Evolutionary conservation across 208 protist species (phyloP), one percentile per base, ranked within the genome.

Genomic region (Leishmania guyanensis): DNA sequence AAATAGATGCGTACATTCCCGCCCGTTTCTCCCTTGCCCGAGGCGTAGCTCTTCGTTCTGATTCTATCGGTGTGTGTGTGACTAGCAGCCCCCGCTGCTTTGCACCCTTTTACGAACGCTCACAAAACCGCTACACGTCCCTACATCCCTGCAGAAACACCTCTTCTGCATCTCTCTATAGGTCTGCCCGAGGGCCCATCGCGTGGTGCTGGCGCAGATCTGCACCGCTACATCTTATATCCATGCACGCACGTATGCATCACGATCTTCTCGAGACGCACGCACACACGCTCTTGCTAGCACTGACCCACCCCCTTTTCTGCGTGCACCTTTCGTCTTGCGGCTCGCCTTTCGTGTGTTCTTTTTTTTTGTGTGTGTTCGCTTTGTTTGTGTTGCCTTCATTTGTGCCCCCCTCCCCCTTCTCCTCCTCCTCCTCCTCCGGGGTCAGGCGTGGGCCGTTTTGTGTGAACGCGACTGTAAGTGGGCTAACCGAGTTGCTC

Each of bases 261-360:
- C 0, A 9, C 56, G 22, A 8, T 62, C 22, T 8, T 62, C 20
- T 62, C 56, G 56, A 62, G 56, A 29, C 56, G 56, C 56, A 22
- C 56, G 56, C 16, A n/a, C 56, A 62, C 9, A 64, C 1, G 43
- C 43, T 17, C 58, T 64, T 6, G 26, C 26, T 9, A 64, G 26
- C 58, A 8, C 58, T 26, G 58, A 64, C 26, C 26, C 26, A 64
- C 8, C 2, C 26, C 6, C 26, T 5, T 10, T 64, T 64, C 58
- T 64, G 9, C 4, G 43, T 46, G 43, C 43, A 3, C 43, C 43
- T 46, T 46, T 64, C 33, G 16, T 20, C n/a, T 39, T 29, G 50
- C 46, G 20, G 46, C 64, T 50, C 78, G 22, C 26, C 53, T 53
- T 82, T 75, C 75, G 50, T 20, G 50, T 33, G 50, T 50, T 82